These are phyloP conservation scores for Selaginella moellendorffii DNA, from an alignment of 75 land plant genomes.

Conservation along the genomic window DNA sequence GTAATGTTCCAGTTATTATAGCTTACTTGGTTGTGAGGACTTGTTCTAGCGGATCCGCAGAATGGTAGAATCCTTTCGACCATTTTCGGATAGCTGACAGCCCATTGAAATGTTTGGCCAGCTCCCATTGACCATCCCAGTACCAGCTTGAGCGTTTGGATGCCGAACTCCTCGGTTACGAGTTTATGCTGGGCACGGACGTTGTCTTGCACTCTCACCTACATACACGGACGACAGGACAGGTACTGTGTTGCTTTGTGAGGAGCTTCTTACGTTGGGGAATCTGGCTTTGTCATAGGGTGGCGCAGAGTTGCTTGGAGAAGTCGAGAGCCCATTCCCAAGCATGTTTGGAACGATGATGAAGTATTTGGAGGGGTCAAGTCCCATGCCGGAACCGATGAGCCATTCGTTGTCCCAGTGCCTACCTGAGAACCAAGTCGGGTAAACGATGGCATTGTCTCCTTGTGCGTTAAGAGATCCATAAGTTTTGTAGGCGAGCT, in stretches of 20 bases:
- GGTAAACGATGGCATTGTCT: constrained; percentile 15
- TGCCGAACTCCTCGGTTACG: constrained; percentile 19
- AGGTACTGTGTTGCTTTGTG: not conserved
- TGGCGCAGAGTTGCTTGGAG: constrained; percentile 16
- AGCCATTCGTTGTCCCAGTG: constrained; percentile 25
- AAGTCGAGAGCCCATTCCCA: constrained; percentile 18
- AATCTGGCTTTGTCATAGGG: constrained; percentile 20
- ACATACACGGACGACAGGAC: not conserved
- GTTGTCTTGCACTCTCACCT: constrained; percentile 19
- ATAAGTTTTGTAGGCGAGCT: constrained; percentile 14
- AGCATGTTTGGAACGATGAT: constrained; percentile 18
- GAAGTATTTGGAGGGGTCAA: constrained; percentile 17
- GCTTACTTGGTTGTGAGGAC: constrained; percentile 19
- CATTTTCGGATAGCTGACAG: constrained; percentile 21
- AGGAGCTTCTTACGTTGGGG: constrained; percentile 10
- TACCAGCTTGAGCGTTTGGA: constrained; percentile 16
- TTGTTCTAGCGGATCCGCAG: constrained; percentile 20
- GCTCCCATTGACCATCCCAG: constrained; percentile 22
- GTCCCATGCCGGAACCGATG: constrained; percentile 17
- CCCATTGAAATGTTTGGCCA: constrained; percentile 22
- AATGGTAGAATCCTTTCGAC: constrained; percentile 23
- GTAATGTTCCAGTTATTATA: not conserved
- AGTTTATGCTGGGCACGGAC: constrained; percentile 19
- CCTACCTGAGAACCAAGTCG: constrained; percentile 17
- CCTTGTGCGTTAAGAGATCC: constrained; percentile 14